A percentile compares a stretch with the other conserved stretches of the same genome.
phyloP scores from a whole-genome alignment of 2,329 filamentous ascomycete species.

The Neofusicoccum umdonicola region DNA sequence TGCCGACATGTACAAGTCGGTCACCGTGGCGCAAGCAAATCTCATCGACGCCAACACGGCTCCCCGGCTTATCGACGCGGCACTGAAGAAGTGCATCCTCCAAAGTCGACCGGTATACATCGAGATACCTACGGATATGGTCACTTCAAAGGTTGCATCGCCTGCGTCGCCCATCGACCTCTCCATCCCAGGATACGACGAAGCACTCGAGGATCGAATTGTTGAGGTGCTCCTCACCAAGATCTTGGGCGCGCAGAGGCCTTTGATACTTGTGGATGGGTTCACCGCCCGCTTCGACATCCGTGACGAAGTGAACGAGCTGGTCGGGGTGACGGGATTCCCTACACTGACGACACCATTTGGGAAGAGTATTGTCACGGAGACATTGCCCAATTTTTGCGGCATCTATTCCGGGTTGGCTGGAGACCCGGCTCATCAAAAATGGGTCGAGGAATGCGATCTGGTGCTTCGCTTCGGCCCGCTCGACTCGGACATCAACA shows the following conservation, averaged over 20 bases:
- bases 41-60: constrained; percentile 46
- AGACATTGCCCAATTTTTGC: constrained; percentile 47
- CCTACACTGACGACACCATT: constrained; percentile 50
- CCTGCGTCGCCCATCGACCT: constrained; percentile 32
- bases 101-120: constrained; percentile 58
- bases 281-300: constrained; percentile 46
- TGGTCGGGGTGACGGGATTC: constrained; percentile 46
- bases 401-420: constrained; percentile 50
- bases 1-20: constrained; percentile 48
- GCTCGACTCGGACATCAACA: constrained; percentile 49
- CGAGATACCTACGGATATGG: constrained; percentile 55
- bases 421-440: constrained; percentile 33
- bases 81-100: constrained; percentile 50
- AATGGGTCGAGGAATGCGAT: constrained; percentile 43
- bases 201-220: constrained; percentile 24
- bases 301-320: constrained; percentile 40
- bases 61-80: constrained; percentile 52
- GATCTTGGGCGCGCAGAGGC: constrained; percentile 47
- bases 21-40: constrained; percentile 52
- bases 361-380: constrained; percentile 53
- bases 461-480: constrained; percentile 49
- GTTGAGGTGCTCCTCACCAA: constrained; percentile 35
- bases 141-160: constrained; percentile 32
- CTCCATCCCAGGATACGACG: constrained; percentile 26
- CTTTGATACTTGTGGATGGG: constrained; percentile 54